Base-by-base conservation (phyloP, 2,329 filamentous ascomycete genomes). In the Fusarium armeniacum region DNA sequence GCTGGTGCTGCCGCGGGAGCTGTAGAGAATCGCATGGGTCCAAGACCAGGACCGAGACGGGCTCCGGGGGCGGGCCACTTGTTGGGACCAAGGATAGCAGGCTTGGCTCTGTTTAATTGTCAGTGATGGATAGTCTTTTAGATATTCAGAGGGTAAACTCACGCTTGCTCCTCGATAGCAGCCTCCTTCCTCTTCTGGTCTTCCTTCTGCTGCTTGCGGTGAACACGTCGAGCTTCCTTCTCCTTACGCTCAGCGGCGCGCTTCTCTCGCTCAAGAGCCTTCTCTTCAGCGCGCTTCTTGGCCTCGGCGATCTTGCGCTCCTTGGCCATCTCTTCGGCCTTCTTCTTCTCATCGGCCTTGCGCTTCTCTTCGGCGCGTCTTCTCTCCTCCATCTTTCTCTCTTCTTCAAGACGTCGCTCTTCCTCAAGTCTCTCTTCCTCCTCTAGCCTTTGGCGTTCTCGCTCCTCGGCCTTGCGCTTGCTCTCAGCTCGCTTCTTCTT, bases 191-290 rank as follows among this genome's bases (percentile, higher is more conserved):
- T 57, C 51, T 50, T 64, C 40, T 64, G 59, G 18, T 64, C 61
- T 13, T 64, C 61, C 44, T 64, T 64, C 18, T 40, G 59, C 18
- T 64, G 59, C 20, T 64, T 64, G 28, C 61, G 59, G 38, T 58
- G 28, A 11, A 62, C 44, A 15, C 60, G 61, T 11, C 61, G 61
- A n/a, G 59, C 51, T 2, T 63, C 60, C 59, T 64, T 64, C 15
- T 64, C 61, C 58, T 63, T 63, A 15, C 60, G 60, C 58, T 63
- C 60, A 24, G 60, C 58, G 2, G 26, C 58, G 15, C 60, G 30
- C 60, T 63, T 63, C 49, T 63, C 56, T 6, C 56, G 47, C 36
- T 58, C 56, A 7, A 40, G 28, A 20, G 46, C 60, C 43, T 57
- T 63, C 49, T 63, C 60, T 8, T 63, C 60, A 1, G 44, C 9